Base-by-base conservation (phyloP, 192 early-diverging fungal species). In the Coemansia sp. region DNA sequence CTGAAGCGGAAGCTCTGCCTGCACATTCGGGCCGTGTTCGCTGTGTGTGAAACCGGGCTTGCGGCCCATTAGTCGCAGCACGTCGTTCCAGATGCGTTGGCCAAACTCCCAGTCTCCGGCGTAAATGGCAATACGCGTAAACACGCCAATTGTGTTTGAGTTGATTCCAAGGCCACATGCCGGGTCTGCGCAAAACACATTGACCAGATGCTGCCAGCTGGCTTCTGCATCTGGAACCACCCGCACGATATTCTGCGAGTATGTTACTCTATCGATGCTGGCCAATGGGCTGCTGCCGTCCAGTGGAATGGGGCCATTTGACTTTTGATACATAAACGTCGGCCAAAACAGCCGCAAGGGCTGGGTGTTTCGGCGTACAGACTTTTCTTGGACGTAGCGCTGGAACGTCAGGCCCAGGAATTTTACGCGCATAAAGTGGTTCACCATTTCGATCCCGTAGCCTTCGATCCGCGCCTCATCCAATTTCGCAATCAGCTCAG, bases 391-490 rank as follows among this genome's bases (percentile, higher is more conserved):
- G 24, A 54, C 77, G 41, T 80, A 80, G 23, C 62, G 72, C 65
- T 62, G 77, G 23, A 80, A 80, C 11, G 71, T 80, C 61, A 80
- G 64, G 13, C 77, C 68, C 57, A 79, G 48, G 20, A 54, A 66
- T 48, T 63, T 69, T 32, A 71, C 61, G 41, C 77, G 77, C 58
- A 80, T 29, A 64, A 74, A 74, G 32, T 71, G 69, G 65, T 80
- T 73, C 22, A 80, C 56, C 38, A 80, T 51, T 4, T 61, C 68
- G 38, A 80, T 68, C 50, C 67, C 68, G 18, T 64, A 80, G 54
- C 48, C 54, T 59, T 80, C 72, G 27, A 74, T 51, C 16, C 65
- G 35, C 9, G 59, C 72, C 0, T 23, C 35, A 13, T 68, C 68
- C 24, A 80, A 61, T 48, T 26, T 45, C 2, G 64, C 54, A 12